phyloP scores from a whole-genome alignment of 139 green algal genomes.

The Spirogloea muscicola region DNA sequence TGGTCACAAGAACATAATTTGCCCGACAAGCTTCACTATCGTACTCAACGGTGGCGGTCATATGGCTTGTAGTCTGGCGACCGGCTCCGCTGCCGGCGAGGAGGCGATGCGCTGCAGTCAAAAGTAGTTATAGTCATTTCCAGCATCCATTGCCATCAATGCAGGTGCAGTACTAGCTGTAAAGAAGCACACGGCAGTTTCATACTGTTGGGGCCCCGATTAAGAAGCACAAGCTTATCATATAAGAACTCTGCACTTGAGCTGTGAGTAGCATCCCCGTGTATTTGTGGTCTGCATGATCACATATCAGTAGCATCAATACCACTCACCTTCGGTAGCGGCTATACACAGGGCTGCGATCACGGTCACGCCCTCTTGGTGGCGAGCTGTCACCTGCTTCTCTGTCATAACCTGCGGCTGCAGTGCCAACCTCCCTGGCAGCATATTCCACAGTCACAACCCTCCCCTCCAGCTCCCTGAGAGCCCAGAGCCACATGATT shows the following conservation, averaged over 20 bases:
- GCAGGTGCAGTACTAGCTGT: neutral
- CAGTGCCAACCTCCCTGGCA: slow-evolving; percentile 21
- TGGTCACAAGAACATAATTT: too few relatives aligned
- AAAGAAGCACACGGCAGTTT: neutral
- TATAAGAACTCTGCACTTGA: neutral
- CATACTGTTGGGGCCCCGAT: neutral
- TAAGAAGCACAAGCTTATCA: neutral
- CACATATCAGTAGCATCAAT: neutral
- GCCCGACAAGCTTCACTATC: too few relatives aligned
- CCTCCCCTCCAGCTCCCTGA: slow-evolving; percentile 9
- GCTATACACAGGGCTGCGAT: slow-evolving; percentile 1
- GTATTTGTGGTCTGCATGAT: neutral
- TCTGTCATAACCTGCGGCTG: neutral
- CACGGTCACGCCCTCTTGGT: neutral
- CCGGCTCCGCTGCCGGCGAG: neutral
- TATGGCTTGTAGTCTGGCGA: slow-evolving; percentile 6
- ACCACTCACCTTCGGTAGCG: slow-evolving; percentile 23
- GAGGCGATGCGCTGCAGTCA: neutral
- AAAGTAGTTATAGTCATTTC: slow-evolving; percentile 1
- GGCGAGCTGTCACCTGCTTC: slow-evolving; percentile 1
- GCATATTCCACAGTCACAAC: slow-evolving; percentile 41
- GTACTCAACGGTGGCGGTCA: too few relatives aligned
- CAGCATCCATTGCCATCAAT: too few relatives aligned
- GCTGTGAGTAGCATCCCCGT: neutral
- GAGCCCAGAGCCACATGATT: neutral